Base-by-base conservation (phyloP, 1,139 yeast genomes). In the Yamadazyma triangularis region DNA sequence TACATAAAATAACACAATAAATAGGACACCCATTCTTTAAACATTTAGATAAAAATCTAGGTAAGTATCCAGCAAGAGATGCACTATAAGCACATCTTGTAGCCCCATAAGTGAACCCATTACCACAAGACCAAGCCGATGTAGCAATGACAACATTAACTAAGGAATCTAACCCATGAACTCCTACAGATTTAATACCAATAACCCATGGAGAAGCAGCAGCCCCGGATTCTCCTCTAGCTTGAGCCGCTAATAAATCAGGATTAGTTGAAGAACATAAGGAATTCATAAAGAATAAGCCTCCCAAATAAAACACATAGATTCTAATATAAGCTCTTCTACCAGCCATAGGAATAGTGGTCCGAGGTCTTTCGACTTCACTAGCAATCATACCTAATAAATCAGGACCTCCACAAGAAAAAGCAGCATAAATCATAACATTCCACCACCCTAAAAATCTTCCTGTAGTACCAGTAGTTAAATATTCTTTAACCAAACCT, bases 381-480 rank as follows among this genome's bases (percentile, higher is more conserved):
- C 62, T 55, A 9, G 65, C 48, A 31, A 59, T 50, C 51, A 60
- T 45, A 5, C 56, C 61, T 34, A 62, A 48, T 28, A 60, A 41
- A 38, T 68, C 66, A 3, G 72, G 63, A 2, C 75, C 75, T 11
- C 67, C 62, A 39, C 70, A 70, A 16, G 64, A 50, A 35, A 60
- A 63, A 4, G 66, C 68, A 21, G 68, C 67, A 39, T 58, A 60
- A 26, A 59, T 48, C 35, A 62, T 44, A 13, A 56, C 60, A 29
- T 49, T 53, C 61, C 64, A 60, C 44, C 52, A 52, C 1, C 62
- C 67, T 27, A 61, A 47, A 36, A 61, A 63, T 32, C 56, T 50
- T 5, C 70, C 70, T 4, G 65, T 59, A 8, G 46, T 14, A 5
- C 69, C 69, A 3, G 36, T 31, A 4, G 48, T 58, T 26, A 63